phyloP scores from a whole-genome alignment of 2,329 filamentous ascomycete species.

The Aphanoascus verrucosus region DNA sequence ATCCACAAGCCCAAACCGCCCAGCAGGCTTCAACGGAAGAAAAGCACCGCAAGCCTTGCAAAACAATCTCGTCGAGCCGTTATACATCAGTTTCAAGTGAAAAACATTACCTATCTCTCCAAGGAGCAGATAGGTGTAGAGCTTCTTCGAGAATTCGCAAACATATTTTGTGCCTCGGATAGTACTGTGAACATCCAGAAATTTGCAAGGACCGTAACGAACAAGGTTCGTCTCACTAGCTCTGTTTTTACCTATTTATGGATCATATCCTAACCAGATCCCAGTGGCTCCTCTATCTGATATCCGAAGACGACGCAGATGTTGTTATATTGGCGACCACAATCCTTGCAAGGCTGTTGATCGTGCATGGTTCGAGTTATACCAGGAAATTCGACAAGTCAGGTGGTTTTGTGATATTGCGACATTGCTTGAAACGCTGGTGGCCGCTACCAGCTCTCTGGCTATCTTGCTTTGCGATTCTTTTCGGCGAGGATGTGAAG shows the following conservation, averaged over 20 bases:
- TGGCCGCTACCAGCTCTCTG: conserved; percentile 80
- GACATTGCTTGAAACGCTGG: conserved; percentile 68
- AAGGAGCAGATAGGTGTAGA: conserved; percentile 62
- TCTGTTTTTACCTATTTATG: conserved; percentile 21
- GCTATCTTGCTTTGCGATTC: conserved; percentile 75
- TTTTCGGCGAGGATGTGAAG: conserved; percentile 75
- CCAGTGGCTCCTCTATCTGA: conserved; percentile 81
- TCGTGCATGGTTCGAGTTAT: conserved; percentile 71
- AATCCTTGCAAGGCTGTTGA: conserved; percentile 71
- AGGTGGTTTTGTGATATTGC: conserved; percentile 79
- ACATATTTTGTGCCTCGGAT: conserved; percentile 63
- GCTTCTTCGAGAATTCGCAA: conserved; percentile 66
- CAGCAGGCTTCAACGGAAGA: conserved; percentile 36
- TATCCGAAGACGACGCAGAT: conserved; percentile 75
- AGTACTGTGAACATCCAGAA: conserved; percentile 63
- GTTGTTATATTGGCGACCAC: conserved; percentile 71
- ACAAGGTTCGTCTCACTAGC: conserved; percentile 54
- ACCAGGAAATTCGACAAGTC: conserved; percentile 81
- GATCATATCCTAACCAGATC: background rate
- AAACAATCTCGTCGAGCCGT: conserved; percentile 22
- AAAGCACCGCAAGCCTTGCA: conserved; percentile 31
- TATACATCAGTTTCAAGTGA: conserved; percentile 34
- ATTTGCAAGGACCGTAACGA: conserved; percentile 89
- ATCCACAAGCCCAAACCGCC: conserved; percentile 54
- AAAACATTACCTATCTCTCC: conserved; percentile 31